These are phyloP conservation scores for Triglochin maritima DNA, from an alignment of 106 monocot species.

Conservation along the genomic window DNA sequence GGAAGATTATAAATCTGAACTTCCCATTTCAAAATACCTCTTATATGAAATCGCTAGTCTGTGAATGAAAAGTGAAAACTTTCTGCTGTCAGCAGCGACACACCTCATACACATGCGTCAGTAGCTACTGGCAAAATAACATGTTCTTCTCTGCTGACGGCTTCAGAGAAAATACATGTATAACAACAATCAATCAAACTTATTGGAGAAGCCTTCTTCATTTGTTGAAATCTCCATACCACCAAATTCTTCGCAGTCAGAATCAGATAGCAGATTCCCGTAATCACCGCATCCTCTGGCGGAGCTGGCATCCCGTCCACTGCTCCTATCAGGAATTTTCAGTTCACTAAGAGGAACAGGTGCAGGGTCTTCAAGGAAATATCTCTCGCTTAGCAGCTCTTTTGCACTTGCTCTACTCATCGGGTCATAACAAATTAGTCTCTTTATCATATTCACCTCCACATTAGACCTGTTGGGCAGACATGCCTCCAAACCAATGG, in stretches of 20 bases:
- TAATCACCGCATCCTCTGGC: conserved; percentile 35
- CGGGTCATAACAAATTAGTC: conserved; percentile 52
- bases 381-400: conserved; percentile 51
- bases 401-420: conserved; percentile 39
- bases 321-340: conserved; percentile 39
- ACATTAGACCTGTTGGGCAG: conserved; percentile 30
- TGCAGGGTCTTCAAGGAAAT: conserved; percentile 61
- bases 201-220: conserved; percentile 26
- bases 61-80: no score
- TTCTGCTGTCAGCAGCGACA: no score
- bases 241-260: conserved; percentile 60
- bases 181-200: neutral
- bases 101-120: no score
- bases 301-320: conserved; percentile 40
- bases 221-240: conserved; percentile 41
- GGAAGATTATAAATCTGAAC: no score
- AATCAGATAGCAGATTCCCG: conserved; percentile 32
- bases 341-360: conserved; percentile 41
- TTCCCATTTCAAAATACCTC: no score
- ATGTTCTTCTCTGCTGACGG: no score
- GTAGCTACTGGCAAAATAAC: no score
- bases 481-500: conserved; percentile 47
- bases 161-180: no score
- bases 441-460: conserved; percentile 47
- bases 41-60: no score